Evolutionary conservation across 2,329 filamentous ascomycete species (phyloP).

Genomic region (Clonostachys solani): DNA sequence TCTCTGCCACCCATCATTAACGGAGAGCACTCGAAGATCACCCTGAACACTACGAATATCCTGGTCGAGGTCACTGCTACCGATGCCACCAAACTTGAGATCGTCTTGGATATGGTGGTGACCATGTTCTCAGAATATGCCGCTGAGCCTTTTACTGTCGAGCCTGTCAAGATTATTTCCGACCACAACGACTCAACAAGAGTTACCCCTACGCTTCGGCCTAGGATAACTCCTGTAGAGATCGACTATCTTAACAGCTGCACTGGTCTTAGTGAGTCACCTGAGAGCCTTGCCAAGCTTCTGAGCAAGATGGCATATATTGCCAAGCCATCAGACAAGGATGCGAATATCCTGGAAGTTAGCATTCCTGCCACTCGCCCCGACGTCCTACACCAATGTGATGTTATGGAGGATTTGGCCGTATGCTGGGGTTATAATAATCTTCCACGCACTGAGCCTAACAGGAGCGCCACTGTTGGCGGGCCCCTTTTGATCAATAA

Average conservation of each 20-base stretch:
- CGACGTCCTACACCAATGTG: constrained; percentile 92
- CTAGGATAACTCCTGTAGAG: constrained; percentile 74
- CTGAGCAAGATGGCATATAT: constrained; percentile 85
- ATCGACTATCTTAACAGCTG: constrained; percentile 92
- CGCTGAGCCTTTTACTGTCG: constrained; percentile 82
- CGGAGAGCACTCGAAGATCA: constrained; percentile 94
- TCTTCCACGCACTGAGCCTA: constrained; percentile 81
- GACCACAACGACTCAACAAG: constrained; percentile 84
- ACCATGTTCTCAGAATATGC: constrained; percentile 97
- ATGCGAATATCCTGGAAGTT: constrained; percentile 72
- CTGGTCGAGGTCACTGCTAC: constrained; percentile 97
- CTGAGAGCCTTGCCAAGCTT: constrained; percentile 72
- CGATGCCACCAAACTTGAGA: constrained; percentile 92
- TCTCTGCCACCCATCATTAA: constrained; percentile 98
- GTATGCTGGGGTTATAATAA: constrained; percentile 98
- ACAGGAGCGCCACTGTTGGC: constrained; percentile 80
- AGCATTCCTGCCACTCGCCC: constrained; percentile 84
- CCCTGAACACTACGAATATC: constrained; percentile 83
- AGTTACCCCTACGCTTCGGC: constrained; percentile 75
- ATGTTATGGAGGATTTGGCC: constrained; percentile 97
- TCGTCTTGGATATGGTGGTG: constrained; percentile 92
- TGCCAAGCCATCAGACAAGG: constrained; percentile 69
- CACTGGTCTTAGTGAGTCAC: constrained; percentile 74
- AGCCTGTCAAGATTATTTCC: constrained; percentile 89
- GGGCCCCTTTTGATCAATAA: constrained; percentile 91